These are phyloP conservation scores for Leishmania major DNA, from an alignment of 208 protist genomes.

Conservation along the genomic window DNA sequence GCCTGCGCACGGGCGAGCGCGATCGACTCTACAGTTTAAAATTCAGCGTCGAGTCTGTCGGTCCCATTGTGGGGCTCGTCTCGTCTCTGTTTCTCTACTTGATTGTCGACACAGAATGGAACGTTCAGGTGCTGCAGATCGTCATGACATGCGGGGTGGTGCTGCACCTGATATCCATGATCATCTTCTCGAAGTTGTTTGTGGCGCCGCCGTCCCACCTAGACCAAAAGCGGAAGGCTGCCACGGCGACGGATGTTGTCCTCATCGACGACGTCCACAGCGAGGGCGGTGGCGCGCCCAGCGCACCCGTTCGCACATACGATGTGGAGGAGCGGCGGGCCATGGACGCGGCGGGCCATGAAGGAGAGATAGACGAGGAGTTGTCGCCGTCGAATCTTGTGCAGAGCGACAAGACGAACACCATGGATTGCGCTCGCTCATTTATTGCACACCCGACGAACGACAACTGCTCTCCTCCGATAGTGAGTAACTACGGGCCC, in stretches of 20 bases:
- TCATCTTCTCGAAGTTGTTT: conserved; percentile 51
- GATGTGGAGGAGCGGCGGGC: conserved; percentile 36
- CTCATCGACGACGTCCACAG: neutral
- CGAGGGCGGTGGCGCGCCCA: neutral
- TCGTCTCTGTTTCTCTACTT: conserved; percentile 50
- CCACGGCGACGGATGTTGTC: conserved; percentile 4
- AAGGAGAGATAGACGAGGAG: conserved; percentile 25
- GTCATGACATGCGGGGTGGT: conserved; percentile 54
- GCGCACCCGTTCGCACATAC: neutral
- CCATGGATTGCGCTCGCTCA: conserved; percentile 41
- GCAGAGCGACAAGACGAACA: conserved; percentile 27
- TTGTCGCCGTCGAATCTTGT: conserved; percentile 13
- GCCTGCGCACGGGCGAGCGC: conserved; percentile 52
- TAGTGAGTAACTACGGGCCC: conserved; percentile 31
- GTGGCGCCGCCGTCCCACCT: conserved; percentile 46
- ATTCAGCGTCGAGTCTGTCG: conserved; percentile 60
- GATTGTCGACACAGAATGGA: conserved; percentile 54
- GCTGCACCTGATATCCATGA: conserved; percentile 58
- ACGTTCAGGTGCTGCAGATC: conserved; percentile 47
- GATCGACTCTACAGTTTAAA: conserved; percentile 77
- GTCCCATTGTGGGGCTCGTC: conserved; percentile 58
- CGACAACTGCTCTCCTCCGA: conserved; percentile 2
- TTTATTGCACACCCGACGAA: conserved; percentile 29
- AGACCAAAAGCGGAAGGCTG: conserved; percentile 12
- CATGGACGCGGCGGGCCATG: conserved; percentile 18